These are phyloP conservation scores for Westerdykella sp. DNA, from an alignment of 2,329 filamentous ascomycete genomes.

Conservation along the genomic window DNA sequence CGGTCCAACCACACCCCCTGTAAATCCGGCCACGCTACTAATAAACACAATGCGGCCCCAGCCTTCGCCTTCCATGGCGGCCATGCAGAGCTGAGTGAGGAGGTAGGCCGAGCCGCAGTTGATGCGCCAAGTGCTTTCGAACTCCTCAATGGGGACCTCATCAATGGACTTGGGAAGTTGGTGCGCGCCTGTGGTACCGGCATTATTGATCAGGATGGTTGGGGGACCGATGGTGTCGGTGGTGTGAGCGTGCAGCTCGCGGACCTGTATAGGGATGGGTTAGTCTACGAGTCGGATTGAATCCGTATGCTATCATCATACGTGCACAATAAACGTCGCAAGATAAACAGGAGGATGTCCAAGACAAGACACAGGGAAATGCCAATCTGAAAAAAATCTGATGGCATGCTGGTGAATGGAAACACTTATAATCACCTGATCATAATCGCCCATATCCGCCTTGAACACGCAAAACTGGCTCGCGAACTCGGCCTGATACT, in stretches of 20 bases:
- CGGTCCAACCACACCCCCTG: slow-evolving; percentile 37
- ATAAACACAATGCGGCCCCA: slow-evolving; percentile 38
- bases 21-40: slow-evolving; percentile 37
- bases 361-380: no score
- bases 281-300: not conserved
- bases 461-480: slow-evolving; percentile 26
- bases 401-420: not conserved
- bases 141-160: slow-evolving; percentile 31
- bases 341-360: no score
- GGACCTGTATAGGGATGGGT: slow-evolving; percentile 16
- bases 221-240: slow-evolving; percentile 27
- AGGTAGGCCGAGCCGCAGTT: slow-evolving; percentile 35
- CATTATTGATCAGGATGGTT: slow-evolving; percentile 41
- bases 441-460: slow-evolving; percentile 35
- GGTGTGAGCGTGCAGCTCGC: slow-evolving; percentile 31
- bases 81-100: slow-evolving; percentile 36
- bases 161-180: slow-evolving; percentile 22
- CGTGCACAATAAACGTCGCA: no score
- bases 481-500: slow-evolving; percentile 15
- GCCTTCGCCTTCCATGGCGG: slow-evolving; percentile 30
- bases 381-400: no score
- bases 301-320: not conserved
- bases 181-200: slow-evolving; percentile 22
- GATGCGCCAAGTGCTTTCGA: slow-evolving; percentile 35
- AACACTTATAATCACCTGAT: slow-evolving; percentile 21